Conservation (phyloP, 208 protist species). For the Leptomonas pyrrhocoris region DNA sequence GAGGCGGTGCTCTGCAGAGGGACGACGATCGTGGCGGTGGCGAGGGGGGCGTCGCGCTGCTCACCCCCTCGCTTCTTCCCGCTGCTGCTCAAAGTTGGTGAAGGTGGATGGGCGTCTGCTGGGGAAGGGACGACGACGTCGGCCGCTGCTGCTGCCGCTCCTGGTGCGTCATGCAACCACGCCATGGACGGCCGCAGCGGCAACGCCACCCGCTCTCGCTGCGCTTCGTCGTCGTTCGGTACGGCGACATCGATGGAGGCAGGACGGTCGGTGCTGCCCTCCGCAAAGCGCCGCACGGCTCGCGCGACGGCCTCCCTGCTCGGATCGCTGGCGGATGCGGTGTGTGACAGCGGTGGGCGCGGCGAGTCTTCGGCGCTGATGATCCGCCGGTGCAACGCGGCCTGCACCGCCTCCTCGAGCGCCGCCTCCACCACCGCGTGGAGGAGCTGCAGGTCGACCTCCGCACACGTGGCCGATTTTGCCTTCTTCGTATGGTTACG, state of each 20-base stretch:
- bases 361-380: too few species aligned
- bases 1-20: too few species aligned
- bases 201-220: slow-evolving; percentile 8
- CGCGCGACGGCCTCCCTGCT: background rate
- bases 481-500: background rate
- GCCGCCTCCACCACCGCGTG: slow-evolving; percentile 18
- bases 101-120: too few species aligned
- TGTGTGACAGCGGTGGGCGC: background rate
- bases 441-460: slow-evolving; percentile 3
- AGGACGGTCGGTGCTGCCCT: background rate
- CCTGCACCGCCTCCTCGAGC: slow-evolving; percentile 16
- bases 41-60: too few species aligned
- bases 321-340: background rate
- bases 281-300: background rate
- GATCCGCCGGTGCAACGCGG: background rate
- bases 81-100: too few species aligned
- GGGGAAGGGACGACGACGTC: too few species aligned
- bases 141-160: background rate
- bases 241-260: background rate
- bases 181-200: slow-evolving; percentile 13
- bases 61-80: too few species aligned
- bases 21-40: too few species aligned
- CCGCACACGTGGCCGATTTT: background rate
- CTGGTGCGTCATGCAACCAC: slow-evolving; percentile 17
- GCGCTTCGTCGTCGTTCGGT: background rate